A percentile compares a stretch with the other conserved stretches of the same genome.
Conservation (phyloP, 129 eudicot species). For the Centella asiatica region DNA sequence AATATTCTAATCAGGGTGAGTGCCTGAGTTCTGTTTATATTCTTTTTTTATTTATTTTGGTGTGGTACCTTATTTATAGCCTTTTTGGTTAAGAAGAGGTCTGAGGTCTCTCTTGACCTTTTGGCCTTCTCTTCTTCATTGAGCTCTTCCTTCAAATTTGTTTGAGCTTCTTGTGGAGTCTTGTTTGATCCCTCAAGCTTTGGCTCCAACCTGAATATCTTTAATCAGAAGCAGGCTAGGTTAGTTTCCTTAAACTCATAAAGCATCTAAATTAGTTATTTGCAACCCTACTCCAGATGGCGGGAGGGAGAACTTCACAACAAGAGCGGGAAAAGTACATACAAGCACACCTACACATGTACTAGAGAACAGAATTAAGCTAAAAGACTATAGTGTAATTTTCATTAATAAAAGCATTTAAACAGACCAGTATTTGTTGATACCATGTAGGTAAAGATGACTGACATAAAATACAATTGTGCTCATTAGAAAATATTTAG, state of each 20-base stretch:
- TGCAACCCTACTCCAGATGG: not conserved
- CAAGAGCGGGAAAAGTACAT: not conserved
- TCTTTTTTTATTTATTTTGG: too few species aligned
- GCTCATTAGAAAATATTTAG: too few species aligned
- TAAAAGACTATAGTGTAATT: too few species aligned
- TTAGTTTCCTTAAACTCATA: not conserved
- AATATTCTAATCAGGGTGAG: not conserved
- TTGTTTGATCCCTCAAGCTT: not conserved
- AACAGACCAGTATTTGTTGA: too few species aligned
- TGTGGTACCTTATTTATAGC: constrained; percentile 18
- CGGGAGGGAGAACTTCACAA: not conserved
- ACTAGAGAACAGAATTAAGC: too few species aligned
- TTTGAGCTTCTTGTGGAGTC: constrained; percentile 3
- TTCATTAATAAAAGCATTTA: too few species aligned
- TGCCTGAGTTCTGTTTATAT: too few species aligned
- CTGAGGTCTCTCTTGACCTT: not conserved
- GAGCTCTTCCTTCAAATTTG: constrained; percentile 5
- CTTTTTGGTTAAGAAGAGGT: constrained; percentile 23
- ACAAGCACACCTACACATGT: too few species aligned
- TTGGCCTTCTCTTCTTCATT: constrained; percentile 16
- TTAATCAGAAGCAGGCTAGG: not conserved
- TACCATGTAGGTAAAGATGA: too few species aligned
- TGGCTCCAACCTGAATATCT: constrained; percentile 11
- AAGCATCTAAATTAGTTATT: too few species aligned
- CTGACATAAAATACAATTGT: too few species aligned